Evolutionary conservation across 176 grass and related monocot species (phyloP).

Genomic region (Phoenix roebelenii): DNA sequence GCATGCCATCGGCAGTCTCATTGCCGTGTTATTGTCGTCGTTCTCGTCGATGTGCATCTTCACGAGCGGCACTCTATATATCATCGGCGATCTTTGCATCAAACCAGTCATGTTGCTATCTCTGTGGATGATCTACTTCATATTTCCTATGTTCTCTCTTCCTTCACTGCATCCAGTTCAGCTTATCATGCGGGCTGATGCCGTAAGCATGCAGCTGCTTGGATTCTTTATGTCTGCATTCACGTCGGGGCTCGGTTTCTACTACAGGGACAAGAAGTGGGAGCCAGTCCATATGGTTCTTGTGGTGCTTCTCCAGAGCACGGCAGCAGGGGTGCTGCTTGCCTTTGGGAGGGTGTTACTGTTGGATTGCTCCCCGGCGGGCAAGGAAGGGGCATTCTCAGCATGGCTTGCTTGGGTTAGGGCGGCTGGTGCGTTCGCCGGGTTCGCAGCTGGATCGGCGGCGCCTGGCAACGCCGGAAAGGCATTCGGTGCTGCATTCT

Average conservation of each 20-base stretch:
- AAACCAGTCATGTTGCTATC: conserved; percentile 51
- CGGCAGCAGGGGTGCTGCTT: conserved; percentile 57
- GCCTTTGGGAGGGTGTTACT: conserved; percentile 55
- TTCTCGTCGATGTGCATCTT: conserved; percentile 96
- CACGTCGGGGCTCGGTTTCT: conserved; percentile 70
- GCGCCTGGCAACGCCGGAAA: conserved; percentile 45
- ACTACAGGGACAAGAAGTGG: conserved; percentile 66
- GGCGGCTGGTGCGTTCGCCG: conserved; percentile 39
- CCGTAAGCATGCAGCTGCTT: conserved; percentile 78
- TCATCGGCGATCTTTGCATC: conserved; percentile 76
- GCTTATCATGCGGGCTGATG: conserved; percentile 66
- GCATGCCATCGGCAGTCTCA: conserved; percentile 69
- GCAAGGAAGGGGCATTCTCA: conserved; percentile 74
- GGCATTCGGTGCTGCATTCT: conserved; percentile 59
- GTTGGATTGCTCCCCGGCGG: conserved; percentile 58
- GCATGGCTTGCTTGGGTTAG: conserved; percentile 55
- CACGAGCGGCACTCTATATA: conserved; percentile 52
- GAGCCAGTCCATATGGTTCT: conserved; percentile 51
- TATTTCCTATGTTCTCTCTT: conserved; percentile 61
- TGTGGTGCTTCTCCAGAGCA: conserved; percentile 63
- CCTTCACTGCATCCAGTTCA: conserved; percentile 61
- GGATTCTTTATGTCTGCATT: conserved; percentile 76
- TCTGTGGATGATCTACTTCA: conserved; percentile 81
- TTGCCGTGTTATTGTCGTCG: conserved; percentile 56
- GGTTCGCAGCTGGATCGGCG: conserved; percentile 56